phyloP scores from a whole-genome alignment of 2,329 filamentous ascomycete species.

The Thelonectria blattea region DNA sequence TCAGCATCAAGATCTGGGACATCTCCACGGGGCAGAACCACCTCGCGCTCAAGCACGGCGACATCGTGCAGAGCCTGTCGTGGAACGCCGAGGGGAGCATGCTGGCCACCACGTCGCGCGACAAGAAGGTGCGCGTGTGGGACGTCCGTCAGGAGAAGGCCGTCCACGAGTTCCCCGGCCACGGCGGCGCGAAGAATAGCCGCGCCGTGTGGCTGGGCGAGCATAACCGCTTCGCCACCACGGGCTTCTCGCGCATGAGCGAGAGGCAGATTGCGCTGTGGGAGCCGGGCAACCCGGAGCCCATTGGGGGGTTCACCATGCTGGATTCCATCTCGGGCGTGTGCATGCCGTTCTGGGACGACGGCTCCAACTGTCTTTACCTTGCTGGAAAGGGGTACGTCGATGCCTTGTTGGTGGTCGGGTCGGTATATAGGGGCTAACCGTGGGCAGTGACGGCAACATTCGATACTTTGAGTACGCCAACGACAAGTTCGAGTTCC shows the following conservation, averaged over 20 bases:
- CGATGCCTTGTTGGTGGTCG: neutral
- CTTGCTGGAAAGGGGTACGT: slow-evolving; percentile 95
- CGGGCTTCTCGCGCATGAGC: slow-evolving; percentile 98
- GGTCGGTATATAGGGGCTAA: slow-evolving; percentile 11
- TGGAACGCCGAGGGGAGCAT: slow-evolving; percentile 91
- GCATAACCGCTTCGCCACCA: slow-evolving; percentile 93
- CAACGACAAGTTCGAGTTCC: slow-evolving; percentile 97
- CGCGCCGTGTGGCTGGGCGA: slow-evolving; percentile 97
- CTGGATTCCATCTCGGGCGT: slow-evolving; percentile 97
- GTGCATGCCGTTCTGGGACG: slow-evolving; percentile 99
- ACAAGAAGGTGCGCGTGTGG: slow-evolving; percentile 98
- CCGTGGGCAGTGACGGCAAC: slow-evolving; percentile 80
- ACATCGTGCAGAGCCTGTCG: slow-evolving; percentile 93
- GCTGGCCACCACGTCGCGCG: slow-evolving; percentile 89
- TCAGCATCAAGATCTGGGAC: slow-evolving; percentile 96
- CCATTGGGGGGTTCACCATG: slow-evolving; percentile 87
- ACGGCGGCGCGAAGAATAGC: slow-evolving; percentile 96
- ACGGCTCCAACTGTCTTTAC: slow-evolving; percentile 93
- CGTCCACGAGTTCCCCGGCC: slow-evolving; percentile 82
- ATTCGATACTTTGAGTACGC: slow-evolving; percentile 99
- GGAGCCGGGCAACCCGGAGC: slow-evolving; percentile 86
- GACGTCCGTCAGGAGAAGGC: slow-evolving; percentile 93
- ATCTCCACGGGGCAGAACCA: slow-evolving; percentile 77
- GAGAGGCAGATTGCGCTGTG: slow-evolving; percentile 94
- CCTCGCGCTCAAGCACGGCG: slow-evolving; percentile 80